Base-by-base conservation (phyloP, 2,329 filamentous ascomycete genomes). In the Epichloe uncinata region DNA sequence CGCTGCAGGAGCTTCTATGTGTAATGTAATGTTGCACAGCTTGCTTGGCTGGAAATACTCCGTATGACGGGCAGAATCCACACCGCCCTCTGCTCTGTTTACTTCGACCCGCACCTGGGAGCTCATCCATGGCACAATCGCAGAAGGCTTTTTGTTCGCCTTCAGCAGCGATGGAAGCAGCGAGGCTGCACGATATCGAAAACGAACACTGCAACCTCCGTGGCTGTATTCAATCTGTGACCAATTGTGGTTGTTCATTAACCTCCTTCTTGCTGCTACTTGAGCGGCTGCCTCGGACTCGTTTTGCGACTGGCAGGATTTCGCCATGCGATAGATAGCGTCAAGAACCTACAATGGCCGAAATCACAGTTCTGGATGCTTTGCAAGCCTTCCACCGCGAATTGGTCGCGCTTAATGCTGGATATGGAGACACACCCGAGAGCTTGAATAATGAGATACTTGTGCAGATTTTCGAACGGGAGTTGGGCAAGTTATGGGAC, bases 381-480 rank as follows among this genome's bases (percentile, higher is more conserved):
- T 80, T 97, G 61, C 82, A 90, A 71, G 82, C 81, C 66, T 81
- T 98, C 59, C 87, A 95, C 67, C 81, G 85, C 65, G 89, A 95
- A 69, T 80, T 98, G 54, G 73, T 85, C 58, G 82, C 84, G 51
- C 75, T 93, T 58, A 79, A 80, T 55, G 83, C 93, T 60, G 79
- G 81, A 50, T 79, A 84, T 48, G 69, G 70, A 48, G 71, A 74
- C 42, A 70, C 69, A 51, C 74, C 81, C 34, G 83, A 85, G 58
- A 71, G 85, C 42, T 77, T 91, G 47, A 80, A 85, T 53, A 77
- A 89, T 53, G 77, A 79, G 57, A 73, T 94, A 30, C 68, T 88
- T 47, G 75, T 82, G 34, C 81, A 83, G 54, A 69, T 87, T 38
- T 82, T 91, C 54, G 80, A 87, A 56, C 73, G 84, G 51, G 77